Percentiles rank a stretch among this genome's conserved stretches.
Conservation (phyloP, 2,329 filamentous ascomycete genomes). For the Colletotrichum costaricense region DNA sequence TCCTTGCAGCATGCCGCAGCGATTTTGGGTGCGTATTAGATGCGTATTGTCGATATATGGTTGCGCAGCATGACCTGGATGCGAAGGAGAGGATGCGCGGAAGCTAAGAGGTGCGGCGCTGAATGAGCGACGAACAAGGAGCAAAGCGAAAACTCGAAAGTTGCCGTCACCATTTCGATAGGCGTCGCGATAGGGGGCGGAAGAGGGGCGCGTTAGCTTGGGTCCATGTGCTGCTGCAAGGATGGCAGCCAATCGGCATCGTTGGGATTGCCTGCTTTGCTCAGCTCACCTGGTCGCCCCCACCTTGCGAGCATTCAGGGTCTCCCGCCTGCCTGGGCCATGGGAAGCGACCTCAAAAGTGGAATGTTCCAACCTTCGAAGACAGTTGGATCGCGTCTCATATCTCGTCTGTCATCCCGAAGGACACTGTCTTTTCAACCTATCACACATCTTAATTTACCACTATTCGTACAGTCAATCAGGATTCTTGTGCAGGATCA, state of each 20-base stretch:
- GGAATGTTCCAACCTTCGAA: too few species aligned
- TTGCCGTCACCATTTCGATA: conserved; percentile 27
- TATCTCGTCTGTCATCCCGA: too few species aligned
- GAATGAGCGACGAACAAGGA: conserved; percentile 18
- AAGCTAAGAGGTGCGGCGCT: conserved; percentile 43
- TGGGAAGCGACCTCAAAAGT: not conserved
- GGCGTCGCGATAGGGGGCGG: conserved; percentile 29
- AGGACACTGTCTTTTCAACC: not conserved
- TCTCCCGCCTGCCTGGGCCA: not conserved
- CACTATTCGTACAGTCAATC: not conserved
- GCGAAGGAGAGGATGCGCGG: conserved; percentile 45
- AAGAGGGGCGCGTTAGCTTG: conserved; percentile 32
- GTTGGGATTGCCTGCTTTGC: conserved; percentile 1
- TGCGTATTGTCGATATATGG: not conserved
- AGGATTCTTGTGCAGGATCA: not conserved
- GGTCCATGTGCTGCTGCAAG: conserved; percentile 4
- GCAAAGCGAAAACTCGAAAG: conserved; percentile 24
- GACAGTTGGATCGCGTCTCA: too few species aligned
- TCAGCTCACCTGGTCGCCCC: conserved; percentile 1
- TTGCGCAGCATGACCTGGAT: not conserved
- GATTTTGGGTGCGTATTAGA: not conserved
- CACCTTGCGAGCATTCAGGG: conserved; percentile 7
- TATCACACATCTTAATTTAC: not conserved
- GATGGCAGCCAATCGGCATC: conserved; percentile 20
- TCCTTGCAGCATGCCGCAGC: conserved; percentile 7